Conservation (phyloP, 345 rosid genomes). For the Chamaenerion angustifolium region DNA sequence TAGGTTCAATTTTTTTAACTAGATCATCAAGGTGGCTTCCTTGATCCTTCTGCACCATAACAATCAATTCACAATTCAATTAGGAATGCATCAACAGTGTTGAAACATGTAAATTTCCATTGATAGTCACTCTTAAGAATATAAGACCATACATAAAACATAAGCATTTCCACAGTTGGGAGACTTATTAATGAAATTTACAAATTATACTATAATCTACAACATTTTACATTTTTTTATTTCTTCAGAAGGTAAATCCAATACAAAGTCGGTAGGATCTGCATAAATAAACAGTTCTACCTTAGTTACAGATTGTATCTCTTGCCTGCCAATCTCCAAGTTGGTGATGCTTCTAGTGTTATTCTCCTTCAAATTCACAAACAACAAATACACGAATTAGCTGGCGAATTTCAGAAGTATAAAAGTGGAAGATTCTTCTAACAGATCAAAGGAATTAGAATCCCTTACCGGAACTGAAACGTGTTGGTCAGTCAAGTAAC, state of each 20-base stretch:
- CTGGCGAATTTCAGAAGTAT: not conserved
- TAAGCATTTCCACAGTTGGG: too few relatives aligned
- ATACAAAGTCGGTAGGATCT: too few relatives aligned
- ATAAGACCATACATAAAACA: not conserved
- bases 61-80: not conserved
- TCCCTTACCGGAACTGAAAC: conserved; percentile 4
- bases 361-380: not conserved
- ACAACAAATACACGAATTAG: not conserved
- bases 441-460: not conserved
- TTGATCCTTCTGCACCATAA: conserved; percentile 30
- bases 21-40: conserved; percentile 29
- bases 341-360: not conserved
- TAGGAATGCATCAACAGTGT: not conserved
- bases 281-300: not conserved
- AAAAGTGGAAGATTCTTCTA: not conserved
- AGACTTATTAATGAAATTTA: too few relatives aligned
- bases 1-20: conserved; percentile 30
- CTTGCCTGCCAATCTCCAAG: not conserved
- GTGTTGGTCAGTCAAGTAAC: conserved; percentile 4
- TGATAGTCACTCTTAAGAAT: not conserved
- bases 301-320: conserved; percentile 1
- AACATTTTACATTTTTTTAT: not conserved
- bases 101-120: not conserved
- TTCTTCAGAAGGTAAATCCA: not conserved
- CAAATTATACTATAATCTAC: too few relatives aligned